Evolutionary conservation across 345 rosid genomes (phyloP), one percentile per base, ranked within the genome.

Genomic region (Hypericum perforatum): DNA sequence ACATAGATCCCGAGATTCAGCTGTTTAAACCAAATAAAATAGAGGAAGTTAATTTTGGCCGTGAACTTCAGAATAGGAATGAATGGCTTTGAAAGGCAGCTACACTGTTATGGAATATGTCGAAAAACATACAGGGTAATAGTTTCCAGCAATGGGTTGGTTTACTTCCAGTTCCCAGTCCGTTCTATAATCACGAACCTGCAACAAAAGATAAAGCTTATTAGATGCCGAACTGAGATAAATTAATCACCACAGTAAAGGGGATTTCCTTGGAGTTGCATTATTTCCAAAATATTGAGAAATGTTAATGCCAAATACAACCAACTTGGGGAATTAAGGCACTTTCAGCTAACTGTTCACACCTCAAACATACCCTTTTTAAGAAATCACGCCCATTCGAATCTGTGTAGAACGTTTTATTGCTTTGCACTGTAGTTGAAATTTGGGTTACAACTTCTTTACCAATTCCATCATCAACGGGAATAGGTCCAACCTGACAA

Each of bases 141-240:
- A 91, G 61, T 91, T 91, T 74, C 96, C 98, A 65, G 96, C 89
- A 49, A 78, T 76, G 14, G 92, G 98, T 72, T 91, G 85, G 73
- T 82, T 67, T 68, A 91, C 98, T 78, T 91, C 76, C 56, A 91
- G 80, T 56, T 87, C 66, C 98, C 98, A 91, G 67, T 91, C 98
- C 29, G 84, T 49, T 66, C 98, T 76, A 66, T 82, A 79, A 68
- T 91, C 95, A 70, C 95, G 89, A 73, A 91, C 69, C 98, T 91
- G 85, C 72, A 41, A 62, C 55, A 66, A 6, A 22, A 54, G 37
- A 49, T 36, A 15, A 54, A 52, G 37, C 66, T 63, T 11, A 56
- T 47, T 29, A 11, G 11, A 60, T 45, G 53, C 52, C 61, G 36
- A 36, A 36, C 46, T 39, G 53, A 52, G 52, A 60, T 45, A 16